A percentile compares a stretch with the other conserved stretches of the same genome.
Evolutionary conservation across 371 early-diverging fungal species (phyloP).

Genomic region (Fennellomyces sp.): DNA sequence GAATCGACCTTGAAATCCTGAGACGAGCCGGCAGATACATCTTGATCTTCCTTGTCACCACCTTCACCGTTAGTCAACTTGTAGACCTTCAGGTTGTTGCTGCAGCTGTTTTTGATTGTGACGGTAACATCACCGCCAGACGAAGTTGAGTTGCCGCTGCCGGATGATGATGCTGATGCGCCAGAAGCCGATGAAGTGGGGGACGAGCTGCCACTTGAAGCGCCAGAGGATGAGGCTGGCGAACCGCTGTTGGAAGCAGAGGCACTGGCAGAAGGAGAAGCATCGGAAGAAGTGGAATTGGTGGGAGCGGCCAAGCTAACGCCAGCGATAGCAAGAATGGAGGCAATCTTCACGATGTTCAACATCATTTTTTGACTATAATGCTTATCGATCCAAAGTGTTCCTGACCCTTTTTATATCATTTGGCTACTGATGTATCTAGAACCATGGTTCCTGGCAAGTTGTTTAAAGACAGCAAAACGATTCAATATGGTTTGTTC

Average conservation of each 20-base stretch:
- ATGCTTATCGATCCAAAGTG: not conserved
- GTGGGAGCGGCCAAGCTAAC: conserved; percentile 17
- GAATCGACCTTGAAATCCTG: conserved; percentile 3
- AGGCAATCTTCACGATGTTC: conserved; percentile 20
- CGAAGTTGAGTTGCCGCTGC: conserved; percentile 4
- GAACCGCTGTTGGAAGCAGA: not conserved
- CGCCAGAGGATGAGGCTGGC: not conserved
- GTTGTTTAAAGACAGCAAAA: too few species aligned
- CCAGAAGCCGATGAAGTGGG: not conserved
- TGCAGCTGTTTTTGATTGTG: conserved; percentile 42
- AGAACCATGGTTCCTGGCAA: too few species aligned
- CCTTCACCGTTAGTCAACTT: conserved; percentile 31
- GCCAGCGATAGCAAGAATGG: conserved; percentile 21
- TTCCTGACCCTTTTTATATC: not conserved
- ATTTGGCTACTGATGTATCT: not conserved
- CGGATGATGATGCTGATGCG: not conserved
- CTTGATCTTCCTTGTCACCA: not conserved
- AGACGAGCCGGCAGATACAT: conserved; percentile 6
- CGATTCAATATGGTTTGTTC: too few species aligned
- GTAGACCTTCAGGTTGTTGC: conserved; percentile 26
- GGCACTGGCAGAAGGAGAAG: not conserved
- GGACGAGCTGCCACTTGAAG: not conserved
- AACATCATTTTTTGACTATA: conserved; percentile 8
- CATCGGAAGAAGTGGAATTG: not conserved
- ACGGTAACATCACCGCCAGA: conserved; percentile 22